A percentile compares a stretch with the other conserved stretches of the same genome.
Evolutionary conservation across 176 grass and related monocot genomes (phyloP).

Genomic region (Guadua angustifolia): DNA sequence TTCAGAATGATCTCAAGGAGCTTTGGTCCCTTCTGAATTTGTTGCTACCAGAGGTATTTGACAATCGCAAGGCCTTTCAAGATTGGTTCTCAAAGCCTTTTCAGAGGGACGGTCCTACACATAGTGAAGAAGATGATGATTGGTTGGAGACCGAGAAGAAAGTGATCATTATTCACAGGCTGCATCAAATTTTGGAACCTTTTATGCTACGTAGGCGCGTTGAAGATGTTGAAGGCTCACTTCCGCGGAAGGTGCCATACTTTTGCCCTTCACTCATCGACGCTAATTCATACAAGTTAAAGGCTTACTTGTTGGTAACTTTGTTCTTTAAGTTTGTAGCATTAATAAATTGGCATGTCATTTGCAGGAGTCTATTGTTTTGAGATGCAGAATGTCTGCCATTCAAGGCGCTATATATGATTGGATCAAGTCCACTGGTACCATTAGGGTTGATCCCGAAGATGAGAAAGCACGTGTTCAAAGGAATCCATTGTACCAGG

Average conservation of each 20-base stretch:
- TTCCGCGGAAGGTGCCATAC: constrained; percentile 76
- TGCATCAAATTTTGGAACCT: constrained; percentile 98
- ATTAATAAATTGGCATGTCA: constrained; percentile 36
- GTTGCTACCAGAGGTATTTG: constrained; percentile 97
- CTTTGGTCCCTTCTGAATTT: constrained; percentile 98
- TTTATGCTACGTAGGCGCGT: constrained; percentile 96
- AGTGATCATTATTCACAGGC: constrained; percentile 94
- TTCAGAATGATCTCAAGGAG: constrained; percentile 98
- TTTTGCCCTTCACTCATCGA: constrained; percentile 22
- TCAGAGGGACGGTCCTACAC: constrained; percentile 72
- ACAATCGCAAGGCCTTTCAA: constrained; percentile 97
- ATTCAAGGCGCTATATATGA: constrained; percentile 94
- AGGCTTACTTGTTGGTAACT: neutral
- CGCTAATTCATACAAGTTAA: neutral
- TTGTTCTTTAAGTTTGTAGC: constrained; percentile 1
- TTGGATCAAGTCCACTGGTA: constrained; percentile 99
- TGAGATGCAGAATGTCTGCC: constrained; percentile 98
- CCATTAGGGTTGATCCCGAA: constrained; percentile 99
- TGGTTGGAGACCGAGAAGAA: constrained; percentile 99
- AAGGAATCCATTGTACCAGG: constrained; percentile 89
- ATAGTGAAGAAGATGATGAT: constrained; percentile 88
- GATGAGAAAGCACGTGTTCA: constrained; percentile 73
- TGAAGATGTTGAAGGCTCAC: constrained; percentile 99
- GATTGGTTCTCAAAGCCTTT: constrained; percentile 99
- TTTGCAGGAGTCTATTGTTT: constrained; percentile 84